Percentiles rank a stretch among this genome's conserved stretches.
Conservation (phyloP, 441 rosid genomes). For the Aleurites moluccanus region DNA sequence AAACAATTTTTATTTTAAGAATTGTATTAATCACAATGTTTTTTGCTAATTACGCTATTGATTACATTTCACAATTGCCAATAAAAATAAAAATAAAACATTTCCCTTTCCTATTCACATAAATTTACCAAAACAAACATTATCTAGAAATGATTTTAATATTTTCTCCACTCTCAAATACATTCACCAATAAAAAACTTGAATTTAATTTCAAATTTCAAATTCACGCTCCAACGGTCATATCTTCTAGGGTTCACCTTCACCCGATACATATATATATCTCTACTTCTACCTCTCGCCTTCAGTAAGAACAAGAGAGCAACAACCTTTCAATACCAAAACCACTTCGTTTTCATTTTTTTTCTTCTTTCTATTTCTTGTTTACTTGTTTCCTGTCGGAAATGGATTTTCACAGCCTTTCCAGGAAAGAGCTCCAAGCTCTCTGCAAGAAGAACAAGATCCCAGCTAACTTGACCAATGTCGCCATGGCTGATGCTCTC, state of each 20-base stretch:
- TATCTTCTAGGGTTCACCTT: slow-evolving; percentile 43
- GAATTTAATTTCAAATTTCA: slow-evolving; percentile 46
- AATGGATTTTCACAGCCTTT: slow-evolving; percentile 78
- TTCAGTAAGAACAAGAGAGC: background rate
- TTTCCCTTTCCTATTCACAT: too few species aligned
- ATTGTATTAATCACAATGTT: too few species aligned
- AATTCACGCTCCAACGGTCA: slow-evolving; percentile 69
- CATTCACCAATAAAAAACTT: background rate
- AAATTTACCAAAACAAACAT: too few species aligned
- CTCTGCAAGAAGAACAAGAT: slow-evolving; percentile 96
- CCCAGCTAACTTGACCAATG: slow-evolving; percentile 81
- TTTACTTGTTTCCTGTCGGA: slow-evolving; percentile 8
- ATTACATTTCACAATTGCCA: too few species aligned
- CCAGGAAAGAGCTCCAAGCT: slow-evolving; percentile 83
- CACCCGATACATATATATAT: background rate
- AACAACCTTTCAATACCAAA: slow-evolving; percentile 6
- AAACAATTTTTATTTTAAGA: too few species aligned
- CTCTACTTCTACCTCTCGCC: slow-evolving; percentile 10
- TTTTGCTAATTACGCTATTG: too few species aligned
- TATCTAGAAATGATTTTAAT: too few species aligned
- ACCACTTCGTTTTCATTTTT: slow-evolving; percentile 1
- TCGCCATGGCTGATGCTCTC: slow-evolving; percentile 96
- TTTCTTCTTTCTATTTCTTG: background rate
- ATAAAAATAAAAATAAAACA: too few species aligned
- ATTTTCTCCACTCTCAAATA: background rate